phyloP scores from a whole-genome alignment of 192 early-diverging fungal genomes.

The Umbelopsis sp. region DNA sequence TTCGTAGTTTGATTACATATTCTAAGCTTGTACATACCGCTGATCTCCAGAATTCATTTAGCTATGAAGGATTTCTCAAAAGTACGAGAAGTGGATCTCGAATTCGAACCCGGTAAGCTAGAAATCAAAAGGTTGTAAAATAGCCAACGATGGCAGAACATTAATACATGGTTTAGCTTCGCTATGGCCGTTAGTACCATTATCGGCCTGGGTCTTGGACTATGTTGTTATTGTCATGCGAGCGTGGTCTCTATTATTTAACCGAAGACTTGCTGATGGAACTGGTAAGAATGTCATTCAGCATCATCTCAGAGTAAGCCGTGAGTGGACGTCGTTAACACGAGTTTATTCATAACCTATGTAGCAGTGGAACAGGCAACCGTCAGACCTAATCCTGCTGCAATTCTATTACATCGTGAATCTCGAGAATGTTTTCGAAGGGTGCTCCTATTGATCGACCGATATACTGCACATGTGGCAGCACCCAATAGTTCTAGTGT shows the following conservation, averaged over 20 bases:
- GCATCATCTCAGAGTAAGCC: no score
- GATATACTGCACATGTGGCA: slow-evolving; percentile 24
- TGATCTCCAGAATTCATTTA: neutral
- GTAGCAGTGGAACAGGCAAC: slow-evolving; percentile 23
- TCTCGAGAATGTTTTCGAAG: slow-evolving; percentile 26
- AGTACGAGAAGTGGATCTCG: neutral
- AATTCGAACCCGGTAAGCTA: slow-evolving; percentile 27
- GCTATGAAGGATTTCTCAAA: neutral
- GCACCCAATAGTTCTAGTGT: slow-evolving; percentile 3
- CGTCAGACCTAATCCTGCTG: slow-evolving; percentile 23
- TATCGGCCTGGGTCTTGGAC: slow-evolving; percentile 33
- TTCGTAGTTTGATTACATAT: neutral
- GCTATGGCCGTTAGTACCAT: slow-evolving; percentile 34
- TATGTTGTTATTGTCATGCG: slow-evolving; percentile 29
- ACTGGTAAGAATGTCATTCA: slow-evolving; percentile 22
- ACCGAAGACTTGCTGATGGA: slow-evolving; percentile 16
- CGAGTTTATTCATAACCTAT: neutral
- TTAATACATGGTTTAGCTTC: slow-evolving; percentile 23
- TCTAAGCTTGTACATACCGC: neutral
- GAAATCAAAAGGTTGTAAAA: neutral
- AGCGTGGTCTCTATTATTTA: slow-evolving; percentile 37
- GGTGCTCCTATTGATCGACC: slow-evolving; percentile 27
- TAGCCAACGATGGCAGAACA: neutral
- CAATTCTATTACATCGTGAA: slow-evolving; percentile 29
- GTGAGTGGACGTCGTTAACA: neutral